Evolutionary conservation across 2,329 filamentous ascomycete species (phyloP), one percentile per base, ranked within the genome.

Genomic region (Fusarium sp.): DNA sequence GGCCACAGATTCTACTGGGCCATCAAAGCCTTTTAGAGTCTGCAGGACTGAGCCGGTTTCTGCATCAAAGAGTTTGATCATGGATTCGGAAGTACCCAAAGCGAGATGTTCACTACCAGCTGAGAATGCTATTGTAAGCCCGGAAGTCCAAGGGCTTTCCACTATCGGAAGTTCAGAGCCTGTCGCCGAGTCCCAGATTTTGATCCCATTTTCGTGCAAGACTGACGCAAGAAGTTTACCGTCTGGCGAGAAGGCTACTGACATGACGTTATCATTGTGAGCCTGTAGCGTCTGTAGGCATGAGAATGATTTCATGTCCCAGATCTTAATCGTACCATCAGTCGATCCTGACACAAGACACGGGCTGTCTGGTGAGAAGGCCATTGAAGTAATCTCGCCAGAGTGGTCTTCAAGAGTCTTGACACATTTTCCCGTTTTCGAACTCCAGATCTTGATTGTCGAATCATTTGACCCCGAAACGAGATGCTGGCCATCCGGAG

Each of bases 211-310:
- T 11, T 31, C 4, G 0, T 0, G 6, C 5, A 14, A n/a, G 10
- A 12, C 9, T 20, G 22, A 14, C 3, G 15, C 31, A 51, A 51
- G 17, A 0, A 15, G 22, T 1, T 24, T 51, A 5, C 11, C 0
- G 6, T 51, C n/a, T 10, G 48, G n/a, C 1, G 31, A 20, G 22
- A 51, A 20, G 17, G 17, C 12, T 15, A 24, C 12, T 20, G 28
- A 33, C 0, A 0, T 0, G 3, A 6, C 9, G 6, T 0, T 0
- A 2, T 1, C 5, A n/a, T 31, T 0, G 28, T 24, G 26, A 7
- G 9, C 3, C 15, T 14, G 2, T 5, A 51, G 2, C 0, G 22
- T 35, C 12, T 14, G 48, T 11, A 51, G 1, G 4, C 48, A 35
- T 14, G 8, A 35, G 2, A 33, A 33, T 10, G 17, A 9, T 11